Percentiles rank a stretch among this genome's conserved stretches.
These are phyloP conservation scores for Glycine soja DNA, from an alignment of 306 rosid species.

Conservation along the genomic window DNA sequence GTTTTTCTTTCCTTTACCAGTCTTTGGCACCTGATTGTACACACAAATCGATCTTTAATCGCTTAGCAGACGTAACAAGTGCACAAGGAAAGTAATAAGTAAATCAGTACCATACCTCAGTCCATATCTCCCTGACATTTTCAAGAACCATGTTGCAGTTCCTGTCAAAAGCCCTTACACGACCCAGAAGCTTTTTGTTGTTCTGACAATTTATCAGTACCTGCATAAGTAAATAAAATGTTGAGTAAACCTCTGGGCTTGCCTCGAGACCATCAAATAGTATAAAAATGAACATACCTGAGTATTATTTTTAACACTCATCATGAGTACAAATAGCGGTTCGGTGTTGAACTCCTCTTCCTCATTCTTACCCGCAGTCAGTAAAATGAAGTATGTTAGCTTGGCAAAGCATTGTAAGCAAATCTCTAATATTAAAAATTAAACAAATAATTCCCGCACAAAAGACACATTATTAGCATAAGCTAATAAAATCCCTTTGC, in stretches of 20 bases:
- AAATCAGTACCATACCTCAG: slow-evolving; percentile 66
- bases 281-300: slow-evolving; percentile 59
- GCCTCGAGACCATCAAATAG: background rate
- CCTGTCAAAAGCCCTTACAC: slow-evolving; percentile 91
- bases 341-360: slow-evolving; percentile 96
- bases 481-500: background rate
- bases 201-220: slow-evolving; percentile 90
- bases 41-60: background rate
- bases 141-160: slow-evolving; percentile 98
- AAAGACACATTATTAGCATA: background rate
- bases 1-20: slow-evolving; percentile 93
- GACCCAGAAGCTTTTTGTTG: slow-evolving; percentile 89
- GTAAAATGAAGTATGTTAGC: background rate
- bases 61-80: background rate
- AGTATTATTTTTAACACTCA: slow-evolving; percentile 57
- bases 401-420: too few species aligned
- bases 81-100: background rate
- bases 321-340: slow-evolving; percentile 76
- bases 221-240: slow-evolving; percentile 40
- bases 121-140: slow-evolving; percentile 98
- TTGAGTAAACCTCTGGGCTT: background rate
- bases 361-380: slow-evolving; percentile 65
- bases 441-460: background rate
- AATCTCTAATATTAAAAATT: background rate
- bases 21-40: slow-evolving; percentile 73